These are phyloP conservation scores for Neurospora sp. DNA, from an alignment of 495 filamentous ascomycete species.

Conservation along the genomic window DNA sequence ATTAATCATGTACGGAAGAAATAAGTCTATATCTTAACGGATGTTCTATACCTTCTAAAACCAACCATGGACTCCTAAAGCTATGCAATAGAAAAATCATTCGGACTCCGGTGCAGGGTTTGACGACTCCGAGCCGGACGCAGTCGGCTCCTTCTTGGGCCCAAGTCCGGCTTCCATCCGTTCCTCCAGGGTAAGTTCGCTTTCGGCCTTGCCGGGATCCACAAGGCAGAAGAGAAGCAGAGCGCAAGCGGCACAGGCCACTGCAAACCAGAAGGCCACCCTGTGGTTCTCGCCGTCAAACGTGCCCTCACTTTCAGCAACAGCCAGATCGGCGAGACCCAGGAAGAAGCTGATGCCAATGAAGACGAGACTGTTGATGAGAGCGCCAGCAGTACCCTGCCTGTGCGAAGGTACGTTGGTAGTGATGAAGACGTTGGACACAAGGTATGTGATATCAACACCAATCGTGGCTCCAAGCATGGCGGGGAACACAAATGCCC, in stretches of 20 bases:
- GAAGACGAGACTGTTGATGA: constrained; percentile 46
- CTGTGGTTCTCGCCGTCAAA: constrained; percentile 46
- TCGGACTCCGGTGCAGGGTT: background rate
- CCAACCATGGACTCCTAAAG: background rate
- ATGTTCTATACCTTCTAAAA: background rate
- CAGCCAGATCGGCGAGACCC: constrained; percentile 61
- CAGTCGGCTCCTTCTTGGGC: background rate
- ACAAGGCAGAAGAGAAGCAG: constrained; percentile 52
- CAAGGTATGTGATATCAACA: constrained; percentile 75
- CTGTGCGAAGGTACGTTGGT: constrained; percentile 56
- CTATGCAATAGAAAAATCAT: background rate
- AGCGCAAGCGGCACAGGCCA: constrained; percentile 45
- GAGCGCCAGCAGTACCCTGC: constrained; percentile 69
- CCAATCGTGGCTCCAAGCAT: constrained; percentile 77
- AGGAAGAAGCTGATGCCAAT: constrained; percentile 80
- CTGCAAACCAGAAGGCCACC: constrained; percentile 59
- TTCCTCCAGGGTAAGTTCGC: constrained; percentile 44
- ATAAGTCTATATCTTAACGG: background rate
- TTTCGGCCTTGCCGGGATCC: constrained; percentile 54
- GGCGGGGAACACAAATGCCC: constrained; percentile 64
- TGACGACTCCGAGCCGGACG: background rate
- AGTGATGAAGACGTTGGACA: constrained; percentile 79
- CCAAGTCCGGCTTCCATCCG: constrained; percentile 2
- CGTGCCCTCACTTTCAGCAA: constrained; percentile 35
- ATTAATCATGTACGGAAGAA: background rate